phyloP scores from a whole-genome alignment of 352 stramenopile genomes.

The Elongisporangium anandrum region DNA sequence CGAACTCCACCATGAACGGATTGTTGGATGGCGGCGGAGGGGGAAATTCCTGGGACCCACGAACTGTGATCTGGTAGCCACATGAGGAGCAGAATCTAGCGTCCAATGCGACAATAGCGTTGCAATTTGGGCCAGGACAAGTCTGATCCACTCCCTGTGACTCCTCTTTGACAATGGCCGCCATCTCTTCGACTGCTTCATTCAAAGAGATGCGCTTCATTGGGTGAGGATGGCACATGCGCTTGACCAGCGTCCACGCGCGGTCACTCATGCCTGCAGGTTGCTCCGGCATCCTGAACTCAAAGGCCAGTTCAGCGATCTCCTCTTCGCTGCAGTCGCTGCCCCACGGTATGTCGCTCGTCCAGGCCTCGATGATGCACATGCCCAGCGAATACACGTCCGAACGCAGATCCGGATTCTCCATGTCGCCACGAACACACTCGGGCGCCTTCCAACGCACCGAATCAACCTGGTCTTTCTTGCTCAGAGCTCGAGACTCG shows the following conservation, averaged over 20 bases:
- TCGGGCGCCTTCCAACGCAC: conserved; percentile 15
- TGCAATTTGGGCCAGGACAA: neutral
- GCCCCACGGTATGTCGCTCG: conserved; percentile 5
- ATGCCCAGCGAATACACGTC: conserved; percentile 25
- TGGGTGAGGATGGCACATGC: too few species aligned
- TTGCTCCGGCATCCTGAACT: too few species aligned
- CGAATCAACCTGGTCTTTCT: conserved; percentile 1
- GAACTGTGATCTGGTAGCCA: neutral
- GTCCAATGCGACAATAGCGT: neutral
- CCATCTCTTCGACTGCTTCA: neutral
- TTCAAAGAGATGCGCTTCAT: too few species aligned
- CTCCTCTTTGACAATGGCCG: neutral
- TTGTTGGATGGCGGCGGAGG: neutral
- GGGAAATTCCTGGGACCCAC: neutral
- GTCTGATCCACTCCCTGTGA: neutral
- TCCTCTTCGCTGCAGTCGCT: too few species aligned
- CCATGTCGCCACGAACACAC: conserved; percentile 4
- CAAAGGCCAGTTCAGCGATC: too few species aligned
- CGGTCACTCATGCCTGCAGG: too few species aligned
- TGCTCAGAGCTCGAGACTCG: conserved; percentile 1
- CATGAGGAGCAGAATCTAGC: neutral
- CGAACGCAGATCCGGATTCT: conserved; percentile 6
- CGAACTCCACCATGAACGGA: neutral
- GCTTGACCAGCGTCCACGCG: too few species aligned
- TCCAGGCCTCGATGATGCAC: conserved; percentile 21